phyloP scores from a whole-genome alignment of 495 filamentous ascomycete genomes.

The Bombardia bombarda region DNA sequence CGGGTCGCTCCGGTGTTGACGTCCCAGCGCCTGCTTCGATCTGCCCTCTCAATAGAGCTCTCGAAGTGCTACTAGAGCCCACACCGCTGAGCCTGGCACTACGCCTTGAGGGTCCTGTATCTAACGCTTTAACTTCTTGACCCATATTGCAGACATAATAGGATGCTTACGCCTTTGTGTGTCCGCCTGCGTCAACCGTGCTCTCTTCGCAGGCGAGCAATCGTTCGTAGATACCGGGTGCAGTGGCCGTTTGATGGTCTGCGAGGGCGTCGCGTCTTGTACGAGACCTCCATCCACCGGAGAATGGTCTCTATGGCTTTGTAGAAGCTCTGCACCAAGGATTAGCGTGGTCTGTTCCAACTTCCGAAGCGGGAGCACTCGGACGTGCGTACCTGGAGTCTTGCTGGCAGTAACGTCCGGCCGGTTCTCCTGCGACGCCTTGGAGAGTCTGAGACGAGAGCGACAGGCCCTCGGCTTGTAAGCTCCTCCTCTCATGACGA shows the following conservation, averaged over 20 bases:
- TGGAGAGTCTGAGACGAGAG: conserved; percentile 6
- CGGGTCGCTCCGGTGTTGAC: not conserved
- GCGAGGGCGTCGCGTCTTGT: conserved; percentile 9
- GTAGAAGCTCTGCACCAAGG: not conserved
- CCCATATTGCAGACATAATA: not conserved
- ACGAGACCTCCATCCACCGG: conserved; percentile 6
- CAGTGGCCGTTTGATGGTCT: conserved; percentile 9
- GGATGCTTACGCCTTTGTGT: conserved; percentile 3
- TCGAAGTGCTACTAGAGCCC: not conserved
- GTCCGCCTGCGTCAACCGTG: conserved; percentile 12
- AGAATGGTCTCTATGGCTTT: conserved; percentile 2
- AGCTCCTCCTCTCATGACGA: conserved; percentile 12
- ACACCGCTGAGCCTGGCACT: not conserved
- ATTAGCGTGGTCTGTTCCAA: not conserved
- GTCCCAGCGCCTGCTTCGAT: not conserved
- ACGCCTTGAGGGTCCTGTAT: not conserved
- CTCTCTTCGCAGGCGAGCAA: conserved; percentile 12
- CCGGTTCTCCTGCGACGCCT: conserved; percentile 10
- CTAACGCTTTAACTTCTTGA: not conserved
- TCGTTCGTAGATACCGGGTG: conserved; percentile 11
- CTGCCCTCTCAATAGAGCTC: not conserved
- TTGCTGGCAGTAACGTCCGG: conserved; percentile 11
- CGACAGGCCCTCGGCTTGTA: conserved; percentile 7
- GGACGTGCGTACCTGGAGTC: conserved; percentile 7
- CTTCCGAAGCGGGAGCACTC: not conserved